Conservation (phyloP, 305 asterid species). For the Lippia alba region DNA sequence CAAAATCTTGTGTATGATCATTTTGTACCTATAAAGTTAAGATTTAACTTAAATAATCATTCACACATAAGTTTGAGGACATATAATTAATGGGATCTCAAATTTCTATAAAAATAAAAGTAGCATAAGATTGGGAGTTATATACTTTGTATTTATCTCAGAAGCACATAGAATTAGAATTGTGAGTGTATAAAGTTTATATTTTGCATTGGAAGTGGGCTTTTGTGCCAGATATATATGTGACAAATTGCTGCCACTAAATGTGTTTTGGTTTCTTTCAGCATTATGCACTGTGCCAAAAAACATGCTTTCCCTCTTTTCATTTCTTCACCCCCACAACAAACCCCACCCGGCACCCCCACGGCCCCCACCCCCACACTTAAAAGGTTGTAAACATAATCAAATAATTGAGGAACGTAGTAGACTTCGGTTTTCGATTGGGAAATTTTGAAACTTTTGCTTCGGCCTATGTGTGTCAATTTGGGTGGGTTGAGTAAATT, state of each 20-base stretch:
- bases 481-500: too few species aligned
- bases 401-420: too few species aligned
- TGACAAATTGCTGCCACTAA: slow-evolving; percentile 30
- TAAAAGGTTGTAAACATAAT: too few species aligned
- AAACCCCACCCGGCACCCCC: slow-evolving; percentile 9
- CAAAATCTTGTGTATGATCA: slow-evolving; percentile 1
- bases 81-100: slow-evolving; percentile 1
- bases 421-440: too few species aligned
- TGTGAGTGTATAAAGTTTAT: not conserved
- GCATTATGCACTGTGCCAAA: slow-evolving; percentile 32
- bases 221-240: slow-evolving; percentile 29
- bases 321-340: not conserved
- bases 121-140: not conserved
- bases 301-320: slow-evolving; percentile 37
- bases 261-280: slow-evolving; percentile 38
- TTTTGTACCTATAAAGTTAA: slow-evolving; percentile 14
- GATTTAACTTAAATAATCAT: slow-evolving; percentile 29
- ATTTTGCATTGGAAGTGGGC: slow-evolving; percentile 31
- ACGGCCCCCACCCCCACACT: too few species aligned
- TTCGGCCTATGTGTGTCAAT: too few species aligned
- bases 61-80: slow-evolving; percentile 9
- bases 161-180: slow-evolving; percentile 12
- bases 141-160: slow-evolving; percentile 17
- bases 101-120: slow-evolving; percentile 17
- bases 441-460: too few species aligned